A percentile compares a stretch with the other conserved stretches of the same genome.
Evolutionary conservation across 2,329 filamentous ascomycete species (phyloP).

Genomic region (Epichloe sylvatica): DNA sequence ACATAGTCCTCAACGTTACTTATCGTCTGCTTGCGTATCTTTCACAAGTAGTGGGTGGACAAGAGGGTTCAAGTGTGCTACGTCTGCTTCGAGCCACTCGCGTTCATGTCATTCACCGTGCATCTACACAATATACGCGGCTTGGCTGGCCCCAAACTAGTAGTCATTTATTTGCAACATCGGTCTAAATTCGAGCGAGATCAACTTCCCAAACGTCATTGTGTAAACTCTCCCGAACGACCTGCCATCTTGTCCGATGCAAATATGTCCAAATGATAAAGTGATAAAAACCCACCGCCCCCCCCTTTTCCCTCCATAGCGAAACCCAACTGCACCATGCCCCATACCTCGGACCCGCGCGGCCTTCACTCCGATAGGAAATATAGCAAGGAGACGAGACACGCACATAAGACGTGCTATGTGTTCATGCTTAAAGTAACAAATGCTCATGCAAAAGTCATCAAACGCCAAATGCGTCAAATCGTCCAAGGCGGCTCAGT

Average conservation of each 20-base stretch:
- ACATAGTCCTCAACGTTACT: no score
- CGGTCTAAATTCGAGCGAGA: background rate
- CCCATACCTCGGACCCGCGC: background rate
- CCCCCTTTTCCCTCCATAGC: background rate
- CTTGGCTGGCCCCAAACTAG: background rate
- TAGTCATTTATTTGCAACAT: background rate
- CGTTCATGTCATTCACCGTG: background rate
- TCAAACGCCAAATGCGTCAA: slow-evolving; percentile 5
- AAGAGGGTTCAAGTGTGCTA: background rate
- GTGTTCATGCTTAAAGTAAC: slow-evolving; percentile 19
- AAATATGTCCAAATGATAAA: background rate
- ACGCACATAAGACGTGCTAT: slow-evolving; percentile 3
- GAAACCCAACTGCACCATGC: background rate
- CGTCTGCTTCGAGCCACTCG: background rate
- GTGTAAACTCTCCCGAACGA: background rate
- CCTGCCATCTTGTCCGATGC: background rate
- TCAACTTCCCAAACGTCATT: background rate
- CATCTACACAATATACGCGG: background rate
- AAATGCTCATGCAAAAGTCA: slow-evolving; percentile 20
- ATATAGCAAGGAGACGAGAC: background rate
- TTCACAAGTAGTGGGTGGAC: no score
- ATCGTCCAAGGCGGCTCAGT: background rate
- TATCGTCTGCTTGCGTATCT: no score
- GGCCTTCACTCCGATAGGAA: background rate
- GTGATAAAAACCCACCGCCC: background rate